Conservation (phyloP, 371 early-diverging fungal genomes). For the Mucor velutinosus region DNA sequence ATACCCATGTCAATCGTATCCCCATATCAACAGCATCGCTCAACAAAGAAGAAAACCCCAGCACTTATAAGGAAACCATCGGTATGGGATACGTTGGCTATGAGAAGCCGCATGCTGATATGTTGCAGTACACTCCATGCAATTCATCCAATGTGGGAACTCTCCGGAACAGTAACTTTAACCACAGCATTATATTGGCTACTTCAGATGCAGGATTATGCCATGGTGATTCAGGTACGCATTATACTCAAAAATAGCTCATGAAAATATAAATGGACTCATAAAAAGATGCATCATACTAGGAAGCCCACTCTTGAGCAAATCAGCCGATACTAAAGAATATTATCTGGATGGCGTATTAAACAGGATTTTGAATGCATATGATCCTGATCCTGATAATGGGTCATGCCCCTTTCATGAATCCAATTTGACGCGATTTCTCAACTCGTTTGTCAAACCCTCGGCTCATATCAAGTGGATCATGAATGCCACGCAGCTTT, state of each 20-base stretch:
- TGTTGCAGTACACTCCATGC: slow-evolving; percentile 16
- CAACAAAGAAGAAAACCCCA: neutral
- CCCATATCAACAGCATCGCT: neutral
- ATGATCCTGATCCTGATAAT: slow-evolving; percentile 33
- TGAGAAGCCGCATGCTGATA: slow-evolving; percentile 11
- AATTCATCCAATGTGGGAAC: neutral
- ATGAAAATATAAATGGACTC: neutral
- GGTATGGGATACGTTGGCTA: slow-evolving; percentile 33
- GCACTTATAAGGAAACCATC: slow-evolving; percentile 3
- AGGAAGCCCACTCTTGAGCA: slow-evolving; percentile 31
- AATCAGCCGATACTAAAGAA: neutral
- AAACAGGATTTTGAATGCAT: slow-evolving; percentile 36
- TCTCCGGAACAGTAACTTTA: slow-evolving; percentile 9
- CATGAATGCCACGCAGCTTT: slow-evolving; percentile 21
- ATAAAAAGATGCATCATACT: neutral
- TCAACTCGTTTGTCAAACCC: slow-evolving; percentile 32
- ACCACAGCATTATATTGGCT: slow-evolving; percentile 14
- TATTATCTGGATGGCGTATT: slow-evolving; percentile 28
- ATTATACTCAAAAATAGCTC: neutral
- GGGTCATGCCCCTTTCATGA: slow-evolving; percentile 35
- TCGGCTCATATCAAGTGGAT: slow-evolving; percentile 34
- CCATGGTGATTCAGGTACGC: slow-evolving; percentile 44
- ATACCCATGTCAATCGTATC: slow-evolving; percentile 3
- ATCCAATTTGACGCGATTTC: slow-evolving; percentile 3
- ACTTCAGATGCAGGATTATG: slow-evolving; percentile 28